Evolutionary conservation across 2,329 filamentous ascomycete species (phyloP).

Genomic region (Neopestalotiopsis rosae): DNA sequence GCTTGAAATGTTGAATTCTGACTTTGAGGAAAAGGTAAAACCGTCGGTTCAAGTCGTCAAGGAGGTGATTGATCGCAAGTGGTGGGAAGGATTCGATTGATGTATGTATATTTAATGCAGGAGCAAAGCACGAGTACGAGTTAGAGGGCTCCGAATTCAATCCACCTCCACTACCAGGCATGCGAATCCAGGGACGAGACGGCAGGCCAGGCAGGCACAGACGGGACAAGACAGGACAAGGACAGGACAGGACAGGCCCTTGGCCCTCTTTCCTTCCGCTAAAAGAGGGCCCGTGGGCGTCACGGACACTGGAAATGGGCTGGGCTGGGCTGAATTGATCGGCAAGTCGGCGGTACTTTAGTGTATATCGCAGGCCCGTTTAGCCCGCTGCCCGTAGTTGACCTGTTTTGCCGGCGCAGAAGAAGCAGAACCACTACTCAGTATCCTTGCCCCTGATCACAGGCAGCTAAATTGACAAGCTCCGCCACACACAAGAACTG

Average conservation of each 20-base stretch:
- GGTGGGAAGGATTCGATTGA: background rate
- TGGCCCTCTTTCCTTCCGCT: background rate
- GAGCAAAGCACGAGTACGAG: background rate
- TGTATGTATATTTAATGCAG: background rate
- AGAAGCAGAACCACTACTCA: background rate
- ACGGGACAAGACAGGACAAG: background rate
- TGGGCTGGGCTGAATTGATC: background rate
- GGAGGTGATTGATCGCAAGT: background rate
- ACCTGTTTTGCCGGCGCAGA: background rate
- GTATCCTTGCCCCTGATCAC: background rate
- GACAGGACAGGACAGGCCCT: background rate
- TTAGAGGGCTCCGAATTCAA: background rate
- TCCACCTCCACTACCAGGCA: background rate
- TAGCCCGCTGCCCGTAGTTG: background rate
- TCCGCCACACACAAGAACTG: background rate
- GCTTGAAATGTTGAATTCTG: constrained; percentile 1
- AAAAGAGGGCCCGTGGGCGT: background rate
- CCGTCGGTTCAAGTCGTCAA: background rate
- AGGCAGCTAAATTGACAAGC: background rate
- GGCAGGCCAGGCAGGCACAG: background rate
- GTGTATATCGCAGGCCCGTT: background rate
- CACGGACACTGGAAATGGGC: background rate
- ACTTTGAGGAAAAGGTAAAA: background rate
- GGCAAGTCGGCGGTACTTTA: background rate
- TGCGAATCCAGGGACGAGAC: background rate